Conservation (phyloP, 2,329 filamentous ascomycete species). For the Metarhizium guizhouense region DNA sequence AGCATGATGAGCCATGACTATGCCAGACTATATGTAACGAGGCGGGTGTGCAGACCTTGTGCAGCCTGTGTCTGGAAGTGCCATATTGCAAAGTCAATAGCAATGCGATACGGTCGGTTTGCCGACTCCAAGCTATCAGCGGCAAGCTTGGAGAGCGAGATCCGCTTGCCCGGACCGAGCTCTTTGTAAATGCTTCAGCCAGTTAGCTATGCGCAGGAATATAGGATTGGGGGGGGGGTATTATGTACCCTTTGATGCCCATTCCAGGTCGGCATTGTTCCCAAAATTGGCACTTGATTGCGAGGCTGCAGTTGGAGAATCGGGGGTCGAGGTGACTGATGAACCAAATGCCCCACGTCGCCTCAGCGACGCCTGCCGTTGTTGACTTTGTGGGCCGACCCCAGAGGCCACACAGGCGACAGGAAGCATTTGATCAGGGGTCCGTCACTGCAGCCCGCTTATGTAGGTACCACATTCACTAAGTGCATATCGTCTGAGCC, state of each 20-base stretch:
- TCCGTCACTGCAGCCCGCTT: not conserved
- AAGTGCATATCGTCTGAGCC: not conserved
- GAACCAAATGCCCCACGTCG: slow-evolving; percentile 16
- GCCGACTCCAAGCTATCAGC: slow-evolving; percentile 65
- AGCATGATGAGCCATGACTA: not conserved
- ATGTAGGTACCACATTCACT: not conserved
- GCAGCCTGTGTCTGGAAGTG: slow-evolving; percentile 87
- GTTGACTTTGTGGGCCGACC: slow-evolving; percentile 20
- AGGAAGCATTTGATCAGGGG: too few species aligned
- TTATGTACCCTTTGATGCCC: slow-evolving; percentile 56
- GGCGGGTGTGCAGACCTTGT: slow-evolving; percentile 39
- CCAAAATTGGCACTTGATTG: not conserved
- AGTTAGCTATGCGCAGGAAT: not conserved
- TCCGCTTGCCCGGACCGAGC: slow-evolving; percentile 69
- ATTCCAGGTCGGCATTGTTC: slow-evolving; percentile 24
- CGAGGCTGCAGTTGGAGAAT: not conserved
- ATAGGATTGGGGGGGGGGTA: not conserved
- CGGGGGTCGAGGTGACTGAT: not conserved
- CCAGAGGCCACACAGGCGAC: too few species aligned
- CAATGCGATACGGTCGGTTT: slow-evolving; percentile 69
- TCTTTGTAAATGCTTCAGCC: slow-evolving; percentile 72
- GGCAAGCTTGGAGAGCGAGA: slow-evolving; percentile 76
- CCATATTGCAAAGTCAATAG: slow-evolving; percentile 95
- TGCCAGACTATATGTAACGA: not conserved
- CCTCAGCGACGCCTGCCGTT: slow-evolving; percentile 16